Base-by-base conservation (phyloP, 2,329 filamentous ascomycete species). In the Cercospora citrullina region DNA sequence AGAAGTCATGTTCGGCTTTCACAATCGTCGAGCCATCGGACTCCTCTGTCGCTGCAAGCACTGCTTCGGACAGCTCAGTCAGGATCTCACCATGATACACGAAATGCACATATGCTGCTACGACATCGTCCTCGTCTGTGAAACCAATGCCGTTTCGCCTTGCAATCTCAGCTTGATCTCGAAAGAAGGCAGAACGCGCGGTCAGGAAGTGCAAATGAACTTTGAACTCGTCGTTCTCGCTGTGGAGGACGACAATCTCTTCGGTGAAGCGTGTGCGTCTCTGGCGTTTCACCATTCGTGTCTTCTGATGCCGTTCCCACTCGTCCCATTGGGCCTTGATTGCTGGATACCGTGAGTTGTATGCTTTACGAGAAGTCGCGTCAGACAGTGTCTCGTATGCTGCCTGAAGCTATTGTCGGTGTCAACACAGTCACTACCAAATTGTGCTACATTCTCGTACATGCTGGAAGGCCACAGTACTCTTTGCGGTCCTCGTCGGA, bases 301-400 rank as follows among this genome's bases (percentile, higher is more conserved):
- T 55, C 21, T 61, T 39, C 23, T 53, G 30, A 14, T 66, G 48
- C 51, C 48, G n/a, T 28, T 67, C 65, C n/a, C 63, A 67, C 7
- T 57, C 33, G 10, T 63, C 65, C 65, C 65, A 67, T 48, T 48
- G n/a, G 7, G 65, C 51, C n/a, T 59, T 63, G 60, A 67, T 63
- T 1, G 16, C 12, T n/a, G 65, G 59, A 23, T 67, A 63, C 0
- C 23, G 8, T 12, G 36, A 16, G 10, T 67, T 60, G 53, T 67
- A 67, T 2, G 33, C 26, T 18, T 48, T 51, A 2, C 65, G 60
- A 12, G n/a, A 31, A 3, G 33, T 8, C 2, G 48, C 1, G 23
- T 60, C 65, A 2, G 18, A 28, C 16, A 67, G 31, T 26, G 28
- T 30, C 33, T 67, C 60, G 36, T 67, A 28, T 14, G 65, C 65